Evolutionary conservation across 768 basidiomycete species (phyloP).

Genomic region (Kwoniella botswanensis): DNA sequence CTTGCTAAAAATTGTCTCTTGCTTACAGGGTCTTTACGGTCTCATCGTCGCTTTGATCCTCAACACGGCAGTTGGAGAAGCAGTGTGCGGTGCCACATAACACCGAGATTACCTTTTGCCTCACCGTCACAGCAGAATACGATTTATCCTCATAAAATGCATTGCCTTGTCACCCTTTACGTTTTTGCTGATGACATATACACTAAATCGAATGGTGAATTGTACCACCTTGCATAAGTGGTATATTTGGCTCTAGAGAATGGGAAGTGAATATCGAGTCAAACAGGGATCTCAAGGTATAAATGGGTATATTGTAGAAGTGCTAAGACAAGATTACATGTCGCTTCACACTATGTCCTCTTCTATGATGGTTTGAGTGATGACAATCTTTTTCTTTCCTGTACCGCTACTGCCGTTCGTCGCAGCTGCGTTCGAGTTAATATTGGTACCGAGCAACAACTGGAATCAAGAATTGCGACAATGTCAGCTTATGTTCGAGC

Average conservation of each 20-base stretch:
- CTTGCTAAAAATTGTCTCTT: background rate
- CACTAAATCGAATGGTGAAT: background rate
- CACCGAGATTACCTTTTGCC: background rate
- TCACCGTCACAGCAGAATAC: no score
- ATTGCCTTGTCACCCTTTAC: slow-evolving; percentile 2
- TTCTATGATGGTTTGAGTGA: slow-evolving; percentile 13
- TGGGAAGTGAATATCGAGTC: background rate
- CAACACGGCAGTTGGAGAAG: slow-evolving; percentile 73
- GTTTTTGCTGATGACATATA: background rate
- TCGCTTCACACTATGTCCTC: slow-evolving; percentile 7
- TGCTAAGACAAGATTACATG: background rate
- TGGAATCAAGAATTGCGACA: background rate
- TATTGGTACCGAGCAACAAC: slow-evolving; percentile 6
- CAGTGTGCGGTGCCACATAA: slow-evolving; percentile 46
- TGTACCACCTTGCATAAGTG: background rate
- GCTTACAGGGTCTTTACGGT: slow-evolving; percentile 52
- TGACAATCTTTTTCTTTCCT: slow-evolving; percentile 19
- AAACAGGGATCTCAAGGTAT: background rate
- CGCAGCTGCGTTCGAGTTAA: slow-evolving; percentile 7
- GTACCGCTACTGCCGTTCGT: background rate
- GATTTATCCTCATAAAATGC: slow-evolving; percentile 8
- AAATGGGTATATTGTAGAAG: background rate
- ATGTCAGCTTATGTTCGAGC: background rate
- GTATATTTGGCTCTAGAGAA: background rate
- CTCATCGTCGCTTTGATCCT: slow-evolving; percentile 84